These are phyloP conservation scores for Fagus crenata DNA, from an alignment of 306 rosid genomes.

Conservation along the genomic window DNA sequence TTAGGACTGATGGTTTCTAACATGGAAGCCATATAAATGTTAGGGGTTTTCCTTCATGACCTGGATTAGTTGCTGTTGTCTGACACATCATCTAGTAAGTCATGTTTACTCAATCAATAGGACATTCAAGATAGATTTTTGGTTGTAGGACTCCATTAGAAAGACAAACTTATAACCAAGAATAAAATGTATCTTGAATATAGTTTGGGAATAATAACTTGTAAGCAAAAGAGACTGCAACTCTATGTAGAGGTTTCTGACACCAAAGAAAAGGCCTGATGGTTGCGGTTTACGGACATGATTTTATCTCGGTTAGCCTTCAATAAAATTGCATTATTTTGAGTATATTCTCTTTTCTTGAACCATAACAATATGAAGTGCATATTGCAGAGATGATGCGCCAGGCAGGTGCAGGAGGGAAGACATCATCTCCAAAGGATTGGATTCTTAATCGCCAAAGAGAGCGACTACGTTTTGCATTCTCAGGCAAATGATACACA, in stretches of 20 bases:
- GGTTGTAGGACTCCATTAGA: neutral
- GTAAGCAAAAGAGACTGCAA: neutral
- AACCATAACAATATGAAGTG: conserved; percentile 26
- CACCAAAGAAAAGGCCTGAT: neutral
- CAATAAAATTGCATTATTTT: conserved; percentile 9
- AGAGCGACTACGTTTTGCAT: conserved; percentile 28
- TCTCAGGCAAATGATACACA: conserved; percentile 34
- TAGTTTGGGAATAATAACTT: neutral
- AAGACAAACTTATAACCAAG: neutral
- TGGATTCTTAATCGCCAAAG: conserved; percentile 42
- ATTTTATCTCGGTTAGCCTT: conserved; percentile 8
- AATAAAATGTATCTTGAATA: neutral
- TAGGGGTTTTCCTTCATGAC: neutral
- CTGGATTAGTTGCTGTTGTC: neutral
- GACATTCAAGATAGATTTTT: neutral
- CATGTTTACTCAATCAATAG: neutral
- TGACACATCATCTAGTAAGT: neutral
- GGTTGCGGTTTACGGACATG: neutral
- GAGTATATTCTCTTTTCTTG: conserved; percentile 12
- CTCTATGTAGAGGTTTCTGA: conserved; percentile 7
- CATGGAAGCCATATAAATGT: neutral
- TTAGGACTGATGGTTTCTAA: neutral
- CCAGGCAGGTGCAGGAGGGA: conserved; percentile 64
- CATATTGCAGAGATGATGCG: conserved; percentile 77
- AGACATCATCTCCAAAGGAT: conserved; percentile 58